Percentiles rank a stretch among this genome's conserved stretches.
Conservation (phyloP, 208 protist genomes). For the Naegleria fowleri region DNA sequence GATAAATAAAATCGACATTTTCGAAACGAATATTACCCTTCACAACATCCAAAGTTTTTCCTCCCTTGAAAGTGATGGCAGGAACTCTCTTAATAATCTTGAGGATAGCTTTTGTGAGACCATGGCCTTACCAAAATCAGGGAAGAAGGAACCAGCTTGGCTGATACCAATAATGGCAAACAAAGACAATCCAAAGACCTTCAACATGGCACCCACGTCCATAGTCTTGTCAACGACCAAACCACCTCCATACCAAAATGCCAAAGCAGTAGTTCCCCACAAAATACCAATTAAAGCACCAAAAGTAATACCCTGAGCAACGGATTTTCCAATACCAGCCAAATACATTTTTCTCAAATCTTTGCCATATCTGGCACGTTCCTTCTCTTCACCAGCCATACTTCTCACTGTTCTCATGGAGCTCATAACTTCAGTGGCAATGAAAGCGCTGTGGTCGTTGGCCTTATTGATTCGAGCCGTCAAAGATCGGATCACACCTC, state of each 20-base stretch:
- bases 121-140: background rate
- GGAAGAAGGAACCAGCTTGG: background rate
- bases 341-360: background rate
- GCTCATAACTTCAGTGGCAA: background rate
- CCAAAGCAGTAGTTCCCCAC: background rate
- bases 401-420: background rate
- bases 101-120: background rate
- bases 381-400: background rate
- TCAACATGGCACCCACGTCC: background rate
- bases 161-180: background rate
- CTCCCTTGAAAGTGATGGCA: background rate
- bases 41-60: background rate
- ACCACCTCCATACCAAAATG: conserved; percentile 3
- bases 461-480: background rate
- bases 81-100: background rate
- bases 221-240: background rate
- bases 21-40: conserved; percentile 45
- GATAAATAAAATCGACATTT: conserved; percentile 22
- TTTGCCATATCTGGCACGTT: background rate
- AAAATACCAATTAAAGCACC: background rate
- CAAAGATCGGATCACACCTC: background rate
- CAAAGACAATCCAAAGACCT: background rate
- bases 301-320: background rate
- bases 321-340: background rate
- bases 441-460: background rate